Evolutionary conservation across 306 rosid genomes (phyloP), one percentile per base, ranked within the genome.

Genomic region (Crataegus laevigata): DNA sequence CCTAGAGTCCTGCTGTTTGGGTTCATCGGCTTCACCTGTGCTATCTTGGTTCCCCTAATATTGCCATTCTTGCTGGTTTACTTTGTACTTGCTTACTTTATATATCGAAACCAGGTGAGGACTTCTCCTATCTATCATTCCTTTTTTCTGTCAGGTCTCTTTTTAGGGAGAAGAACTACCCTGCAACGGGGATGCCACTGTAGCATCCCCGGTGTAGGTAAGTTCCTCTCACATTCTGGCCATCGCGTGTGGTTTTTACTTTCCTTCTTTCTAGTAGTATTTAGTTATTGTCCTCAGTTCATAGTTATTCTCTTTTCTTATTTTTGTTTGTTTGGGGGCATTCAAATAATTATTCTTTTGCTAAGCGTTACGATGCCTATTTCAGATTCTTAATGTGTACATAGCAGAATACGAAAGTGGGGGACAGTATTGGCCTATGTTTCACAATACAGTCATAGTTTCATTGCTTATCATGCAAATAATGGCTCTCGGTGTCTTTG

Each of bases 41-140:
- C 90, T 72, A 89, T 92, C 84, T 83, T 94, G 82, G 91, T 96
- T 38, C 99, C 99, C 75, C 78, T 94, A 13, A 92, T 94, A 83
- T 77, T 87, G 73, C 99, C 98, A 51, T 90, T 90, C 89, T 80
- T 94, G 87, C 82, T 90, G 78, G 63, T 90, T 45, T 94, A 92
- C 89, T 92, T 90, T 71, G 67, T 80, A 75, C 92, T 94, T 30
- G 99, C 98, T 26, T 94, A 87, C 90, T 72, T 94, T 66, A 93
- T 94, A 29, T 94, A 92, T 75, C 83, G 89, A 75, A 94, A 94
- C 83, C 97, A 94, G 92, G 99, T 94, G 73, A 80, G 81, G 76
- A 71, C 73, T 70, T 70, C 76, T 77, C 36, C 28, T 3, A 3
- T 57, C 60, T 64, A 29, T 29, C 29, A 17, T 24, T 54, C 45